These are phyloP conservation scores for Hippophae gyantsensis DNA, from an alignment of 306 rosid genomes.

Conservation along the genomic window DNA sequence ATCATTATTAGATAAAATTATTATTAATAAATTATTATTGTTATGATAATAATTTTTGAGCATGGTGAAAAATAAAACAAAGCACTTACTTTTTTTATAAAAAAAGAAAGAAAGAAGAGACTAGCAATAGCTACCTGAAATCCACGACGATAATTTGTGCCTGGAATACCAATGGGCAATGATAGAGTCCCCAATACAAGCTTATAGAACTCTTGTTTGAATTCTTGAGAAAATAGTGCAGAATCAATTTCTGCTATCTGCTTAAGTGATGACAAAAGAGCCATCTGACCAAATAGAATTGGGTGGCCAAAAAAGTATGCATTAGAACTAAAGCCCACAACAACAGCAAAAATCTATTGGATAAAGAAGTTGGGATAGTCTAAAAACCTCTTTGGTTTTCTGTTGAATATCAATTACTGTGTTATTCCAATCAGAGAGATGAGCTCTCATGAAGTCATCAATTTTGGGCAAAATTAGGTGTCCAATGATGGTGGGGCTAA, in stretches of 20 bases:
- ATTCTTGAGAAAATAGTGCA: not conserved
- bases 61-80: no score
- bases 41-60: no score
- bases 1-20: no score
- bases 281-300: not conserved
- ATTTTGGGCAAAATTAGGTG: not conserved
- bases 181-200: not conserved
- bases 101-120: no score
- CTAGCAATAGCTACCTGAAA: not conserved
- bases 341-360: no score
- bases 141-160: not conserved
- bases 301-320: no score
- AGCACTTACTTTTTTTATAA: no score
- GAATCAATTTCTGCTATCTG: not conserved
- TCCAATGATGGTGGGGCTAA: not conserved
- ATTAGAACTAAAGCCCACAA: no score
- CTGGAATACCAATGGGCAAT: not conserved
- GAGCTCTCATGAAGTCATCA: not conserved
- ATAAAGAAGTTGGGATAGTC: not conserved
- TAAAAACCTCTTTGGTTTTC: not conserved
- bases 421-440: not conserved
- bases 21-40: no score
- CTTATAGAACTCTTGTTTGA: not conserved
- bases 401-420: not conserved
- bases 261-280: not conserved